Conservation (phyloP, 768 basidiomycete species). For the Mycena latifolia region DNA sequence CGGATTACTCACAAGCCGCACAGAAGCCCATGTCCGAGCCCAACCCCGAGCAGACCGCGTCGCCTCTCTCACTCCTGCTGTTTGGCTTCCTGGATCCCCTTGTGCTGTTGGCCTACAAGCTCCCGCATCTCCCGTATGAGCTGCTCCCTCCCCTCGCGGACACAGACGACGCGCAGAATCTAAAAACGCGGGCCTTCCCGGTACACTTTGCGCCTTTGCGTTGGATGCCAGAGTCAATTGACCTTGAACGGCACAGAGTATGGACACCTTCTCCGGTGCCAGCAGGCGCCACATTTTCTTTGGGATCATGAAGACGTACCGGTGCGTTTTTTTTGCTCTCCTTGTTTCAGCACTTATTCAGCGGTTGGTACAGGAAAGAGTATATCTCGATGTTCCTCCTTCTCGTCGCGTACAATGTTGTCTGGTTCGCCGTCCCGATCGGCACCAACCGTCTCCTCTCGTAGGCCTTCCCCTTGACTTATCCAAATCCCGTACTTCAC, state of each 20-base stretch:
- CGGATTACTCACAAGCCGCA: not conserved
- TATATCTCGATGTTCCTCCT: conserved; percentile 11
- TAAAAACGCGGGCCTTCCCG: conserved; percentile 29
- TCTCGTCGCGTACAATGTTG: conserved; percentile 20
- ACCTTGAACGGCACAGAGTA: conserved; percentile 14
- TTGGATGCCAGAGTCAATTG: too few relatives aligned
- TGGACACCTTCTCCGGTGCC: conserved; percentile 35
- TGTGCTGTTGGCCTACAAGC: conserved; percentile 54
- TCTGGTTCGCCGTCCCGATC: conserved; percentile 27
- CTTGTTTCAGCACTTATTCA: too few relatives aligned
- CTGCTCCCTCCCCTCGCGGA: conserved; percentile 74
- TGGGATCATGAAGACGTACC: conserved; percentile 29
- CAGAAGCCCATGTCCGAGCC: conserved; percentile 48
- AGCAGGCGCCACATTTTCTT: conserved; percentile 29
- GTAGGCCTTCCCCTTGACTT: conserved; percentile 8
- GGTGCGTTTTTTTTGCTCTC: conserved; percentile 6
- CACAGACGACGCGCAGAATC: conserved; percentile 17
- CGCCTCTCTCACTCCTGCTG: conserved; percentile 54
- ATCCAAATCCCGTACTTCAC: too few relatives aligned
- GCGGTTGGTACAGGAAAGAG: not conserved
- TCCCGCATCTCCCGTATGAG: conserved; percentile 61
- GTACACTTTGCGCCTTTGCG: not conserved
- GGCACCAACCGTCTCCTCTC: conserved; percentile 31
- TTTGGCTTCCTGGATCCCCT: conserved; percentile 69
- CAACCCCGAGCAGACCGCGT: conserved; percentile 64